Evolutionary conservation across 345 rosid genomes (phyloP), one percentile per base, ranked within the genome.

Genomic region (Citrus inodora): DNA sequence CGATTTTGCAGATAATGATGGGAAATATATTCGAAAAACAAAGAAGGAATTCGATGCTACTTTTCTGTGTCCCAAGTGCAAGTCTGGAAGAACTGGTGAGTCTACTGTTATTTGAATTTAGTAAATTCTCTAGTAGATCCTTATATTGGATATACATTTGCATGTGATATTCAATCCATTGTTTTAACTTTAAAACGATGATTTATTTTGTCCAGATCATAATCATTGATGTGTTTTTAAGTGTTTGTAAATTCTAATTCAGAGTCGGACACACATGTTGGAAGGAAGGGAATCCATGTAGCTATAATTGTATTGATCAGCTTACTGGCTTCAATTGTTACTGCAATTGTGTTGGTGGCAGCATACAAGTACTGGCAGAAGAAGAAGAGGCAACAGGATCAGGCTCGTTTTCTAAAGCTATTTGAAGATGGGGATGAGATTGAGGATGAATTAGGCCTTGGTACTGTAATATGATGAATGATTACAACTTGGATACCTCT

Each of bases 361-460:
- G 91, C 85, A 22, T 86, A 83, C 78, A 90, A 84, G 82, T 84
- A 84, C 81, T 92, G 92, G 95, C 86, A 85, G 75, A 91, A 85
- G 90, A 94, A 81, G 92, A 92, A 82, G 87, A 86, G 92, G 84
- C 87, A 89, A 79, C 95, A 92, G 80, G 98, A 90, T 73, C 98
- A 92, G 82, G 97, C 98, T 78, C 88, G 92, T 78, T 95, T 95
- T 81, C 79, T 93, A 35, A 92, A 90, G 77, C 88, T 95, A 40
- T 95, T 95, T 55, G 99, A 95, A 89, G 97, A 95, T 24, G 95
- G 93, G 32, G 98, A 96, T 71, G 94, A 92, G 11, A 83, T 85
- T 40, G 97, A 96, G 78, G 98, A 94, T 66, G 98, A 96, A 82
- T 83, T 93, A 65, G 97, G 88, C 25, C 89, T 91, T 51, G 90